phyloP scores from a whole-genome alignment of 2,329 filamentous ascomycete species.

The Plectosphaerella cucumerina region DNA sequence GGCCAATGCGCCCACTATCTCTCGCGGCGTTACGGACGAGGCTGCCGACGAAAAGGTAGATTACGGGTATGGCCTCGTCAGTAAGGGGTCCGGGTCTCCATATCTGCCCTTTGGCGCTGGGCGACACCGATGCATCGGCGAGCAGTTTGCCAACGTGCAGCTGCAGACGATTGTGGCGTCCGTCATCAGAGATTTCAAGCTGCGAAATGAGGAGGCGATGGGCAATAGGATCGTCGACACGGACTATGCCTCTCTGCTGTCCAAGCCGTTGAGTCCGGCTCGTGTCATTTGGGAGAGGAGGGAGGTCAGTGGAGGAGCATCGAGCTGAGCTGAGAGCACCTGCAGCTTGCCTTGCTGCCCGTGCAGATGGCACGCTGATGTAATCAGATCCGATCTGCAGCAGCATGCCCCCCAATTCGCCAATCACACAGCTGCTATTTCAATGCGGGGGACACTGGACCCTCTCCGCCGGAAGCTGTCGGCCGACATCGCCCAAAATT shows the following conservation, averaged over 20 bases:
- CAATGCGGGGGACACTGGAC: slow-evolving; percentile 12
- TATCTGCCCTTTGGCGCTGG: slow-evolving; percentile 70
- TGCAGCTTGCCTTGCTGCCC: too few relatives aligned
- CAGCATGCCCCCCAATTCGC: slow-evolving; percentile 1
- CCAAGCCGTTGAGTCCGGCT: neutral
- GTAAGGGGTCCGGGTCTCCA: slow-evolving; percentile 27
- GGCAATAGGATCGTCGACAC: neutral
- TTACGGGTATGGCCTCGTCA: slow-evolving; percentile 24
- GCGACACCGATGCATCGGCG: slow-evolving; percentile 71
- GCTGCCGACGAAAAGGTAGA: slow-evolving; percentile 16
- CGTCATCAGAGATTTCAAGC: slow-evolving; percentile 34
- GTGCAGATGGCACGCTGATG: too few relatives aligned
- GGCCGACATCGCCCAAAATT: slow-evolving; percentile 26
- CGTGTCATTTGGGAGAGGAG: neutral
- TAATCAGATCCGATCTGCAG: neutral
- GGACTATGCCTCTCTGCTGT: neutral
- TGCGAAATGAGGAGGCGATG: neutral
- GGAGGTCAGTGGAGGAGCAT: neutral
- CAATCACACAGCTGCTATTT: slow-evolving; percentile 23
- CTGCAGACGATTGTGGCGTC: slow-evolving; percentile 61
- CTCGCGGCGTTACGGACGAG: slow-evolving; percentile 4
- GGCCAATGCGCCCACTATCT: slow-evolving; percentile 6
- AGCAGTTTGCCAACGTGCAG: slow-evolving; percentile 72
- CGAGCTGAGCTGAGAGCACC: too few relatives aligned
- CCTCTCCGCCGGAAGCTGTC: slow-evolving; percentile 16